These are phyloP conservation scores for Vachellia collinsii DNA, from an alignment of 306 rosid species.

Conservation along the genomic window DNA sequence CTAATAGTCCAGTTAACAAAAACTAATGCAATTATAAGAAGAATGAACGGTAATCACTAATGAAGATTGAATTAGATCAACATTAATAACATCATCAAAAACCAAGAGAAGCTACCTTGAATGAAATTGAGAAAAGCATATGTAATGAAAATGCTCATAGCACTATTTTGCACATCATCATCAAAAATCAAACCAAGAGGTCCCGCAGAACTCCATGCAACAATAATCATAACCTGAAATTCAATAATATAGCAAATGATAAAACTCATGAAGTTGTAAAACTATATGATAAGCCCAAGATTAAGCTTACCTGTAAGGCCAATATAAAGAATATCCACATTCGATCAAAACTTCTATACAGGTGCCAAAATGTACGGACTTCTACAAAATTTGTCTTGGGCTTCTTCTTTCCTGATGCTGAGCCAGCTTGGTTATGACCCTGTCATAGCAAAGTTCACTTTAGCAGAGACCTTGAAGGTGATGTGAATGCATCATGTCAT, in stretches of 20 bases:
- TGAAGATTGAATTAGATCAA: not conserved
- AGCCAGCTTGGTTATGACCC: conserved; percentile 60
- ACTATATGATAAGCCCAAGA: conserved; percentile 23
- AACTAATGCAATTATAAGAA: not conserved
- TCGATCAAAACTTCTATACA: conserved; percentile 94
- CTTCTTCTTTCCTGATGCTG: conserved; percentile 74
- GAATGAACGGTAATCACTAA: not conserved
- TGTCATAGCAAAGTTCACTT: conserved; percentile 48
- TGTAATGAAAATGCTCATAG: conserved; percentile 83
- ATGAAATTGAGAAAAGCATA: conserved; percentile 86
- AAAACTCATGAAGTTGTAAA: conserved; percentile 30
- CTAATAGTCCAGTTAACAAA: conserved; percentile 15
- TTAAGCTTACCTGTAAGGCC: conserved; percentile 84
- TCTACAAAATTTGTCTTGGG: conserved; percentile 96
- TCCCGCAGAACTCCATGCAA: conserved; percentile 92
- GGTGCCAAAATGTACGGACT: conserved; percentile 91
- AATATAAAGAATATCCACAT: conserved; percentile 97
- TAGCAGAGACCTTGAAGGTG: conserved; percentile 31
- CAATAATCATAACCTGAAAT: conserved; percentile 90
- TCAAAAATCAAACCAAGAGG: conserved; percentile 68
- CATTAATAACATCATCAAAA: not conserved
- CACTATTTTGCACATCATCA: conserved; percentile 69
- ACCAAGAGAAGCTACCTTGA: conserved; percentile 63
- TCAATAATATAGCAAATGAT: conserved; percentile 19
- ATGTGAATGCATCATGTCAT: conserved; percentile 16